Evolutionary conservation across 495 filamentous ascomycete species (phyloP), one percentile per base, ranked within the genome.

Genomic region (Umbilicaria muhlenbergii): DNA sequence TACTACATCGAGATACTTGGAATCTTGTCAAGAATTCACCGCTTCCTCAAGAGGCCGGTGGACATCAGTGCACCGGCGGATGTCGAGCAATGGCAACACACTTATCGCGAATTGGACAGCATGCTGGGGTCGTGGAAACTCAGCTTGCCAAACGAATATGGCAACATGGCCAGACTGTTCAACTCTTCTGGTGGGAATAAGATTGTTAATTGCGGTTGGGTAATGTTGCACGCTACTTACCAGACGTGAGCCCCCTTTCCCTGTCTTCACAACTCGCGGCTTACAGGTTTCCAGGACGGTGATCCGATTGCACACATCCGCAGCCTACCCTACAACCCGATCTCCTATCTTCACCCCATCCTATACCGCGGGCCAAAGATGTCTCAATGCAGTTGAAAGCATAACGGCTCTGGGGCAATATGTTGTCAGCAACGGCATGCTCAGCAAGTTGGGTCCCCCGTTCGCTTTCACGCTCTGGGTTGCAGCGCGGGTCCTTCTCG

Each of bases 401-500:
- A 85, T 92, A 36, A 69, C 78, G 32, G 80, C 79, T 0, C 69
- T 93, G 1, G 79, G 78, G 31, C 75, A 75, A 19, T 82, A 82
- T 53, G 83, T 89, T 12, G 70, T 80, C 28, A 70, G 72, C 33
- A 77, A 85, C 49, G 72, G 72, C 48, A 71, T 91, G 56, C 66
- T 94, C 14, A 70, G 72, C 39, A 84, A 86, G 51, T 75, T 94
- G 12, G 86, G 86, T 0, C 84, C 86, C 1, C 85, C 84, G 0
- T 93, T 92, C 52, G 83, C 85, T 12, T 94, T 93, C 56, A 83
- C 83, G 2, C 65, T 94, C 31, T 94, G 86, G 86, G 86, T 93
- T 21, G 84, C 83, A n/a, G 84, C 86, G 12, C 77, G 86, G 5
- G 64, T 93, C 16, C 65, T 91, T 1, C 75, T 93, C 6, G 86